These are phyloP conservation scores for Penicillium sp. DNA, from an alignment of 2,329 filamentous ascomycete genomes.

Conservation along the genomic window DNA sequence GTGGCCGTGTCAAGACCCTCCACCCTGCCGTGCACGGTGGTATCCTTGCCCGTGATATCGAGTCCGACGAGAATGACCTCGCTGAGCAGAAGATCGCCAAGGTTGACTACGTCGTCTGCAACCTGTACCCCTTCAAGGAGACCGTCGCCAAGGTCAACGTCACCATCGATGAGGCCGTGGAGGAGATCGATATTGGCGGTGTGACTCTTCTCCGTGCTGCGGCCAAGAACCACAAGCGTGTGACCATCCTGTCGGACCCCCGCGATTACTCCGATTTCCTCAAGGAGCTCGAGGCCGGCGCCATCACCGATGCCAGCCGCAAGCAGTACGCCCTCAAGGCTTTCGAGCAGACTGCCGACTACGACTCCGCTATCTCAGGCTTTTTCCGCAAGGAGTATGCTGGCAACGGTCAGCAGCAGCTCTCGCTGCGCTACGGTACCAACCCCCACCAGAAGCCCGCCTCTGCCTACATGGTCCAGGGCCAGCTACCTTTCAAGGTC, in stretches of 20 bases:
- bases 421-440: constrained; percentile 83
- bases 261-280: constrained; percentile 90
- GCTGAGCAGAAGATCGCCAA: constrained; percentile 90
- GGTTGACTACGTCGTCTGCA: constrained; percentile 94
- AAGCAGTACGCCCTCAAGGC: constrained; percentile 92
- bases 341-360: constrained; percentile 95
- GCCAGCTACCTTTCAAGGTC: constrained; percentile 84
- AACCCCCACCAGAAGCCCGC: constrained; percentile 99
- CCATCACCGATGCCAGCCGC: constrained; percentile 74
- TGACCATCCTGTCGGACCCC: constrained; percentile 92
- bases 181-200: constrained; percentile 97
- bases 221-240: constrained; percentile 92
- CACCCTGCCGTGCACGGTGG: constrained; percentile 78
- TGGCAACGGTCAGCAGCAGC: constrained; percentile 69
- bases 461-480: constrained; percentile 65
- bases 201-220: constrained; percentile 93
- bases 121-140: constrained; percentile 98
- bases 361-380: constrained; percentile 85
- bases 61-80: constrained; percentile 92
- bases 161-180: constrained; percentile 89
- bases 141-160: constrained; percentile 95
- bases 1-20: constrained; percentile 85
- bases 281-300: constrained; percentile 74
- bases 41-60: constrained; percentile 88
- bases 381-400: constrained; percentile 99